Conservation (phyloP, 106 monocot species). For the Acorus gramineus region DNA sequence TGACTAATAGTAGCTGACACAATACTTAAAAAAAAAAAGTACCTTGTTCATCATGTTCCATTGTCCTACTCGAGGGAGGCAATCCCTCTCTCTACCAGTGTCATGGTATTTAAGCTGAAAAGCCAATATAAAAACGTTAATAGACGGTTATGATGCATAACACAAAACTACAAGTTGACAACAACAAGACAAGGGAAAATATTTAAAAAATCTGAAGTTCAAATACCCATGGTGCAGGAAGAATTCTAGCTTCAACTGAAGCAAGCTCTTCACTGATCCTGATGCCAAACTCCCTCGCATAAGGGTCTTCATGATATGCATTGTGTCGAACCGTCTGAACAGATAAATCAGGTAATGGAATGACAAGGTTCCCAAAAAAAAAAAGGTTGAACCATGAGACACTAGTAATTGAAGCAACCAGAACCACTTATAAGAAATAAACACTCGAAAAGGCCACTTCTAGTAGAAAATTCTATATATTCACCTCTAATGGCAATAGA, state of each 20-base stretch:
- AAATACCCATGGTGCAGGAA: conserved; percentile 33
- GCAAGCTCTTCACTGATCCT: conserved; percentile 16
- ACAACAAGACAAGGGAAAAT: background rate
- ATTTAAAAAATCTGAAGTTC: background rate
- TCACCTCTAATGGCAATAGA: too few species aligned
- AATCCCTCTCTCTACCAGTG: conserved; percentile 30
- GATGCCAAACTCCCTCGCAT: conserved; percentile 35
- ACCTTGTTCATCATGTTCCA: conserved; percentile 62
- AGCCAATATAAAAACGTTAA: background rate
- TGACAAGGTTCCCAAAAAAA: too few species aligned
- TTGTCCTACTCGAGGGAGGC: conserved; percentile 25
- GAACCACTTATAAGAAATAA: too few species aligned
- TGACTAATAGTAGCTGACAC: too few species aligned
- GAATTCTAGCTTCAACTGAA: conserved; percentile 34
- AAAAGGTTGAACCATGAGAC: too few species aligned
- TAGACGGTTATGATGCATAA: background rate
- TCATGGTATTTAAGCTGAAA: conserved; percentile 45
- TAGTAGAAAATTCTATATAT: too few species aligned
- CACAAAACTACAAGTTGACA: background rate
- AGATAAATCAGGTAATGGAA: too few species aligned
- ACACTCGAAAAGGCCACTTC: too few species aligned
- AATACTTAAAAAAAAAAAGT: background rate
- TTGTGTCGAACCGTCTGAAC: conserved; percentile 3
- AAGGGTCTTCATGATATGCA: conserved; percentile 13
- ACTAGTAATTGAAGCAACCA: too few species aligned